Evolutionary conservation across 2,329 filamentous ascomycete species (phyloP).

Genomic region (Calonectria pseudoreteaudii): DNA sequence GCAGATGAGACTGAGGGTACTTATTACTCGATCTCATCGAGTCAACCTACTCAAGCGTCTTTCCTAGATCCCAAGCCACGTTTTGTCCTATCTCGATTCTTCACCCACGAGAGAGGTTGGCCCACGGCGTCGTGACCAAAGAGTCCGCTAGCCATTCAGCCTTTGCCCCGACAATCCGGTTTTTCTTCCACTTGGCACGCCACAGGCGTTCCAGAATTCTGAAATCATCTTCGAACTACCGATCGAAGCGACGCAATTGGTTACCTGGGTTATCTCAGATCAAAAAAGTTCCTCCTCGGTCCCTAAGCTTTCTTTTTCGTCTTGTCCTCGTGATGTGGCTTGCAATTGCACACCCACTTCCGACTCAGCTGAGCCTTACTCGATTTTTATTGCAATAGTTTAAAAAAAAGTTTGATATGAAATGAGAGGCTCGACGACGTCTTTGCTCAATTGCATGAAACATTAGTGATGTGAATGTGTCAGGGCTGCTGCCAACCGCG

Average conservation of each 20-base stretch:
- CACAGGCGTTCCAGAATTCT: constrained; percentile 17
- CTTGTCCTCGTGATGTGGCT: not conserved
- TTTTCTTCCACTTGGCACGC: not conserved
- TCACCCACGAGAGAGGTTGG: not conserved
- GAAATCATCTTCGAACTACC: not conserved
- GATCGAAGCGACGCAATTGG: constrained; percentile 11
- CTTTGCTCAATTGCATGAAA: not conserved
- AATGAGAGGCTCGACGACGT: not conserved
- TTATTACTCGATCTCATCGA: constrained; percentile 60
- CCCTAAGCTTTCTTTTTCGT: not conserved
- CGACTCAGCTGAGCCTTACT: not conserved
- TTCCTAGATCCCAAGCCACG: not conserved
- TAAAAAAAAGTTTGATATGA: not conserved
- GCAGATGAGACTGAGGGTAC: constrained; percentile 26
- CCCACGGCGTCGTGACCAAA: not conserved
- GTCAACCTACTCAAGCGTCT: constrained; percentile 46
- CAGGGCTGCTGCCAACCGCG: not conserved
- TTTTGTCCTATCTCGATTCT: constrained; percentile 12
- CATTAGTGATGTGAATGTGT: not conserved
- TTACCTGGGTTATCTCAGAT: constrained; percentile 2
- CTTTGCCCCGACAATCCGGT: not conserved
- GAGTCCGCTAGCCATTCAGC: not conserved
- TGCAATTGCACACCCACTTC: not conserved
- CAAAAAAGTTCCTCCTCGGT: not conserved
- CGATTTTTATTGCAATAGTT: not conserved